Evolutionary conservation across 495 filamentous ascomycete genomes (phyloP), one percentile per base, ranked within the genome.

Genomic region (Neurospora sp.): DNA sequence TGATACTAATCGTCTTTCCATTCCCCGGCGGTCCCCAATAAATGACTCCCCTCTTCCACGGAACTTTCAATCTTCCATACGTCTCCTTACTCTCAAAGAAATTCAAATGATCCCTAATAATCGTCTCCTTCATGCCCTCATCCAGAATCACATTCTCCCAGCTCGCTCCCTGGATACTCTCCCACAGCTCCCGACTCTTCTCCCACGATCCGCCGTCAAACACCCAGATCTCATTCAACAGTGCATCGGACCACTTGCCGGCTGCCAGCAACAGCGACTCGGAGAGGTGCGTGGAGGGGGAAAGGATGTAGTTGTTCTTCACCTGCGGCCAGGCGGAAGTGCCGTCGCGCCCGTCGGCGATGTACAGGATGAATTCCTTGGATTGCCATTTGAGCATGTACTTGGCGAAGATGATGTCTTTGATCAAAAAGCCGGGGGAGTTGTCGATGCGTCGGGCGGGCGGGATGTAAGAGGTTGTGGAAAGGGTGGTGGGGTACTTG

Each of bases 81-180:
- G 85, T 84, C 20, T 83, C 82, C 20, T 83, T 81, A 0, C 81
- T 81, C 46, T 86, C 82, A 78, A 90, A 92, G 79, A 92, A 92
- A 59, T 83, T 83, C 35, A 83, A 78, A 18, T 91, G 87, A 78
- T 92, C 90, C 8, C 82, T 76, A 35, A 88, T 87, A 48, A 92
- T 83, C 16, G 82, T 79, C 69, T 84, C 82, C 80, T 92, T 92
- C 85, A 90, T 89, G 54, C 81, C 80, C 54, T 83, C 78, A 46
- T 90, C 87, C n/a, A 92, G 82, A 44, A 92, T 91, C 14, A 92
- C 90, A 72, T 88, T 85, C 5, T 89, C 86, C 90, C 90, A 92
- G 38, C 81, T 79, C 3, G 86, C 80, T 37, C 86, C 85, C 76
- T 85, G 81, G 40, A 92, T 83, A 72, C 85, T 86, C 44, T 86